phyloP scores from a whole-genome alignment of 768 basidiomycete species.

The Lactarius hengduanensis region DNA sequence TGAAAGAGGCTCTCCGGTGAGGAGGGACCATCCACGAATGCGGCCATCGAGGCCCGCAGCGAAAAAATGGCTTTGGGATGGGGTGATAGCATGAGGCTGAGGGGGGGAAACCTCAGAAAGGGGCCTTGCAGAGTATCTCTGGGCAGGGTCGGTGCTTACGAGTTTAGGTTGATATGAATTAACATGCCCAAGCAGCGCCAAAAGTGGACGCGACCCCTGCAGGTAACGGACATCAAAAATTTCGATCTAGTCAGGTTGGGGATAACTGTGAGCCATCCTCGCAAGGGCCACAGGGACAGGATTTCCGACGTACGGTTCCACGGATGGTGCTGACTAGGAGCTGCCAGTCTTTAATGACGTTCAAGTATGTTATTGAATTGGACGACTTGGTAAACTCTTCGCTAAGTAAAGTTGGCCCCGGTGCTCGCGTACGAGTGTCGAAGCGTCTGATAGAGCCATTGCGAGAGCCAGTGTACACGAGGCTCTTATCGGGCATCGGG shows the following conservation, averaged over 20 bases:
- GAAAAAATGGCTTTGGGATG: slow-evolving; percentile 56
- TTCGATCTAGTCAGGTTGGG: slow-evolving; percentile 46
- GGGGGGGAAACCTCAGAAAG: neutral
- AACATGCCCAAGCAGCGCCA: slow-evolving; percentile 54
- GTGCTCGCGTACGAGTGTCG: slow-evolving; percentile 40
- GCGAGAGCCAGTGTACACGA: slow-evolving; percentile 39
- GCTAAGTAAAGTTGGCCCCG: slow-evolving; percentile 43
- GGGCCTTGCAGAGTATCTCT: neutral
- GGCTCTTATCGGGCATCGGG: slow-evolving; percentile 12
- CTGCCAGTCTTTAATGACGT: slow-evolving; percentile 48
- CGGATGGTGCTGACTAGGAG: slow-evolving; percentile 58
- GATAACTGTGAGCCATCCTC: slow-evolving; percentile 15
- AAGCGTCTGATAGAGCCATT: slow-evolving; percentile 58
- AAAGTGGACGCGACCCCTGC: slow-evolving; percentile 42
- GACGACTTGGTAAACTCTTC: slow-evolving; percentile 36
- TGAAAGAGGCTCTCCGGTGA: slow-evolving; percentile 46
- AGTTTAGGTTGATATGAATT: slow-evolving; percentile 52
- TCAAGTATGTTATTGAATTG: slow-evolving; percentile 56
- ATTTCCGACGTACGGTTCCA: slow-evolving; percentile 50
- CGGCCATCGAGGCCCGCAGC: slow-evolving; percentile 65
- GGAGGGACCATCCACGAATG: slow-evolving; percentile 69
- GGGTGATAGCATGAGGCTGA: slow-evolving; percentile 64
- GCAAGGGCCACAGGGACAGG: neutral
- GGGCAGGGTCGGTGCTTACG: slow-evolving; percentile 39
- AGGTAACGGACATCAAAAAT: slow-evolving; percentile 63